Evolutionary conservation across 2,329 filamentous ascomycete species (phyloP).

Genomic region (Penicillium sp.): DNA sequence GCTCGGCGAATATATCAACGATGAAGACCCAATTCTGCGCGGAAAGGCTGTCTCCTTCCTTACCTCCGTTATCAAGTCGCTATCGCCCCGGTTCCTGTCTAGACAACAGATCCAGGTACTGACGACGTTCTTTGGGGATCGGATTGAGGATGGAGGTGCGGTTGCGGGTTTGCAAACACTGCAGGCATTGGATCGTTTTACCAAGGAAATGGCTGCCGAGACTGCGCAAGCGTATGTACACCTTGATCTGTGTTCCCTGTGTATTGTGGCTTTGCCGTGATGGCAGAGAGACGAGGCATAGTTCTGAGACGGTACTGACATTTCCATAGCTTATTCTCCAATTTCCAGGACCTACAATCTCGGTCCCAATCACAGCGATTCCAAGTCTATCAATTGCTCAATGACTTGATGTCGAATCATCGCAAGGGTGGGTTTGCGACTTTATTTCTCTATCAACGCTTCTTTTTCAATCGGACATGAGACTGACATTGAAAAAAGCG

Average conservation of each 20-base stretch:
- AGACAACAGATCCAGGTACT: constrained; percentile 63
- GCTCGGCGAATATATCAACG: constrained; percentile 65
- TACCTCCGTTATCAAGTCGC: constrained; percentile 44
- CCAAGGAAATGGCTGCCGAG: constrained; percentile 53
- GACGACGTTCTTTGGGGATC: constrained; percentile 63
- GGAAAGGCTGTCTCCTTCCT: constrained; percentile 56
- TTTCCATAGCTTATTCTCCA: constrained; percentile 45
- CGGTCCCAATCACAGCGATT: constrained; percentile 65
- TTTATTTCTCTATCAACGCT: neutral
- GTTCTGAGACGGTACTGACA: constrained; percentile 13
- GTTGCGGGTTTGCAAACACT: constrained; percentile 59
- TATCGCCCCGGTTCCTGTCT: constrained; percentile 56
- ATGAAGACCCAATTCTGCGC: constrained; percentile 60
- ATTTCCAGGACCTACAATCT: constrained; percentile 58
- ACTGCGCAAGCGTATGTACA: constrained; percentile 53
- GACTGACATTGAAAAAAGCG: constrained; percentile 35
- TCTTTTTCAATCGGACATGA: neutral
- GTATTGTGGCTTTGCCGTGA: neutral
- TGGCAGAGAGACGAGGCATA: neutral
- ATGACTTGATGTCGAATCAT: constrained; percentile 62
- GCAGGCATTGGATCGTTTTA: constrained; percentile 60
- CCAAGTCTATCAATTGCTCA: constrained; percentile 60
- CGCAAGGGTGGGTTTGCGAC: constrained; percentile 47
- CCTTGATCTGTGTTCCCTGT: neutral
- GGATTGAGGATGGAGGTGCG: constrained; percentile 62